Evolutionary conservation across 345 rosid genomes (phyloP).

Genomic region (Citrus cavaleriei): DNA sequence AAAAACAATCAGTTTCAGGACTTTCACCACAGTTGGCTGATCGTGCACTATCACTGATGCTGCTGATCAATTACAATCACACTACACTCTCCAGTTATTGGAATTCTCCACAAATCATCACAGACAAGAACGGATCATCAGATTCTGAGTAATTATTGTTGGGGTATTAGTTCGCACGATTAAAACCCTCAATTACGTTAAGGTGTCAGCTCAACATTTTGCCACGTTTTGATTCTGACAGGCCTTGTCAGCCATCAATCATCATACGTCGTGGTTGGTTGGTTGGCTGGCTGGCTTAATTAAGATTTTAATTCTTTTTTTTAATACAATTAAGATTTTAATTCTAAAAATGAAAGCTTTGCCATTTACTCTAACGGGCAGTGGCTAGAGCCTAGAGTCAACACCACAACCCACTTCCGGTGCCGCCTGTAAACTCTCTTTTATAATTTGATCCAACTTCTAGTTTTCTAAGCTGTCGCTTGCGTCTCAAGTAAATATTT

Average conservation of each 20-base stretch:
- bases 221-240: background rate
- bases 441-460: too few species aligned
- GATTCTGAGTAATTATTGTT: background rate
- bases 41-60: background rate
- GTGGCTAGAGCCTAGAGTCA: background rate
- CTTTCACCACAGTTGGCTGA: background rate
- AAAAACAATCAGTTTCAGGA: background rate
- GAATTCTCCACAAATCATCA: background rate
- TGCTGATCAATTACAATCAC: background rate
- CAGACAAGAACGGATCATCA: background rate
- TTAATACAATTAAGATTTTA: constrained; percentile 8
- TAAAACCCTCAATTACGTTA: background rate
- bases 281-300: background rate
- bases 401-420: too few species aligned
- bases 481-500: too few species aligned
- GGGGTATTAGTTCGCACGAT: background rate
- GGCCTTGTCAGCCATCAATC: constrained; percentile 10
- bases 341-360: constrained; percentile 15
- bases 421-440: too few species aligned
- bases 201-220: background rate
- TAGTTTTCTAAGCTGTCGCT: too few species aligned
- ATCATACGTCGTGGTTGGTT: background rate
- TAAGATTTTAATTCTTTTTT: constrained; percentile 9
- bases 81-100: background rate
- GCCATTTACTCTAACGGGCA: background rate